Evolutionary conservation across 2,329 filamentous ascomycete species (phyloP), one percentile per base, ranked within the genome.

Genomic region (Aspergillus oerlinghausenensis): DNA sequence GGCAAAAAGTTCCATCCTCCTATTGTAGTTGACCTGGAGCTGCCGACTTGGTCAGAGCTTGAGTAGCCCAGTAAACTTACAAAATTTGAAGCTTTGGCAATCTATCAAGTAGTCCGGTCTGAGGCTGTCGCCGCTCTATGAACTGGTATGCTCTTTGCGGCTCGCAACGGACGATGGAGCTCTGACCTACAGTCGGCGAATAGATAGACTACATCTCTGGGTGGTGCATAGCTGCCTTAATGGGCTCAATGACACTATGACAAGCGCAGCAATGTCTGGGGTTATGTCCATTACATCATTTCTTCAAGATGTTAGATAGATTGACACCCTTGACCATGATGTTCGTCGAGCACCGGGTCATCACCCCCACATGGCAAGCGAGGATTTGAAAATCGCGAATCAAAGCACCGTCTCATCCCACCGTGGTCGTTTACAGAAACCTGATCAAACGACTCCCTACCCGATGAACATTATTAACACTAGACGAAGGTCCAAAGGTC

Each of bases 21-120:
- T 21, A 88, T 95, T 63, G 87, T 95, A n/a, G 85, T 96, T 11
- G 90, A 96, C 69, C 67, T 95, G 29, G 85, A 92, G 62, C 75
- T 94, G 59, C 87, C 63, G 3, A 55, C 52, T 14, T 64, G 63
- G 63, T 49, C 49, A 47, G 54, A 42, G 48, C 17, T 11, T 21
- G 42, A 48, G 28, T 49, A 42, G 40, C 38, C 10, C 17, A 42
- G 3, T 40, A 17, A 32, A 38, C 14, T 17, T 38, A 6, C 5
- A n/a, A 17, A 7, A 17, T 17, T 32, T 38, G 32, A 17, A 38
- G 14, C 14, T 38, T 7, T 7, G 32, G 32, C 14, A 38, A 38
- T 17, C 5, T 38, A 38, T 14, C 32, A 17, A 14, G 14, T 7
- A 17, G 7, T 38, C 6, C 32, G 7, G 32, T 38, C 14, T 17